Base-by-base conservation (phyloP, 768 basidiomycete species). In the Suillus americanus region DNA sequence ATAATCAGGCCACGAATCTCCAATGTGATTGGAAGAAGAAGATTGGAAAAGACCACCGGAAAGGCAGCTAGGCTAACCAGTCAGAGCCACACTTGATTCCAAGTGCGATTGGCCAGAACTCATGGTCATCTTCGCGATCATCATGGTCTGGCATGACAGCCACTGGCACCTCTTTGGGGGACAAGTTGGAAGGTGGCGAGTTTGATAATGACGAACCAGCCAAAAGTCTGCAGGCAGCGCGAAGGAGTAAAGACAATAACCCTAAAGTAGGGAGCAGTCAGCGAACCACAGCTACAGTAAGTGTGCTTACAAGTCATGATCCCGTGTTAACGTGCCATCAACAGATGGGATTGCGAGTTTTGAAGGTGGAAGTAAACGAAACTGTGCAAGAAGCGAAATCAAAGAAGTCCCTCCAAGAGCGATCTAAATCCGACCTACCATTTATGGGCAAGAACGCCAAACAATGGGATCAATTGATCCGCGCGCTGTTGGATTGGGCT, bases 401-500 rank as follows among this genome's bases (percentile, higher is more conserved):
- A 55, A 55, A 37, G n/a, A 59, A 37, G 41, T 23, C 57, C 57
- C 41, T 41, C 35, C 40, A 13, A 41, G 35, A 33, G 35, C 20
- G n/a, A 45, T 45, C 45, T 45, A 45, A 45, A 45, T 45, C 51
- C 18, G 50, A 62, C 51, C 37, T 62, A 23, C 62, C 51, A 16
- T 51, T 62, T 54, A 38, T 16, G 62, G 51, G 33, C 28, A 14
- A 20, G 50, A 53, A 62, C 8, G 51, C 14, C 37, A 40, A 33
- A 40, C 50, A 53, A 14, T 62, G 62, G 51, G 62, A 62, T 51
- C 28, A 40, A 28, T 53, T 62, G 20, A 37, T 62, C 30, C 13
- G 62, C 18, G 50, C 46, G 5, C 35, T 62, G 16, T 38, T 62
- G 33, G 51, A 62, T 53, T 62, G 62, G 62, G 51, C 62, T 23